Percentiles rank a stretch among this genome's conserved stretches.
phyloP scores from a whole-genome alignment of 768 basidiomycete genomes.

The Suillus bovinus region DNA sequence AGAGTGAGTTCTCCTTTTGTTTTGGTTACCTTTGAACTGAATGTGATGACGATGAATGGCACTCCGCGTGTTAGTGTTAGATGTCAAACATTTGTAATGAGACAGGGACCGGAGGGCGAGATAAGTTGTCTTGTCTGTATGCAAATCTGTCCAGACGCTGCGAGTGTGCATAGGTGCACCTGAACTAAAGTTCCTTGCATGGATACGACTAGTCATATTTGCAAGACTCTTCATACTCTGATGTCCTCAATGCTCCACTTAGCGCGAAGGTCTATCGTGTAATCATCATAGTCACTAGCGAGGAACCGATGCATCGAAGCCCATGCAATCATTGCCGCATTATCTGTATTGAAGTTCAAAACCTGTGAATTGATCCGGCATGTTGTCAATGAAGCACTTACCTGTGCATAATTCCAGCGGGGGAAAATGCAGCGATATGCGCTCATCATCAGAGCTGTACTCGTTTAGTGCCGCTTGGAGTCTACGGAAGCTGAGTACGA shows the following conservation, averaged over 20 bases:
- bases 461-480: constrained; percentile 30
- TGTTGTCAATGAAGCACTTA: not conserved
- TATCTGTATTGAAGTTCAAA: constrained; percentile 53
- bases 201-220: no score
- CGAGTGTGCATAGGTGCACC: no score
- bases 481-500: constrained; percentile 25
- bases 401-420: constrained; percentile 82
- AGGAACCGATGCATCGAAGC: constrained; percentile 84
- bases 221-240: not conserved
- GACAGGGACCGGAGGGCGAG: no score
- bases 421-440: constrained; percentile 65
- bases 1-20: no score
- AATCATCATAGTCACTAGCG: constrained; percentile 57
- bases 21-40: no score
- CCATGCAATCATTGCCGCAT: constrained; percentile 97
- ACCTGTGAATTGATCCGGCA: not conserved
- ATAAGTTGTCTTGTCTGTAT: no score
- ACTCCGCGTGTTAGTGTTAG: no score
- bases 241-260: constrained; percentile 75
- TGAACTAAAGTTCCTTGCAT: no score
- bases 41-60: no score
- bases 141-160: no score
- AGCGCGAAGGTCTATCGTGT: constrained; percentile 56
- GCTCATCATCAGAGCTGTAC: constrained; percentile 27
- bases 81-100: no score